Percentiles rank a stretch among this genome's conserved stretches.
Conservation (phyloP, 306 rosid genomes). For the Inga oerstediana region DNA sequence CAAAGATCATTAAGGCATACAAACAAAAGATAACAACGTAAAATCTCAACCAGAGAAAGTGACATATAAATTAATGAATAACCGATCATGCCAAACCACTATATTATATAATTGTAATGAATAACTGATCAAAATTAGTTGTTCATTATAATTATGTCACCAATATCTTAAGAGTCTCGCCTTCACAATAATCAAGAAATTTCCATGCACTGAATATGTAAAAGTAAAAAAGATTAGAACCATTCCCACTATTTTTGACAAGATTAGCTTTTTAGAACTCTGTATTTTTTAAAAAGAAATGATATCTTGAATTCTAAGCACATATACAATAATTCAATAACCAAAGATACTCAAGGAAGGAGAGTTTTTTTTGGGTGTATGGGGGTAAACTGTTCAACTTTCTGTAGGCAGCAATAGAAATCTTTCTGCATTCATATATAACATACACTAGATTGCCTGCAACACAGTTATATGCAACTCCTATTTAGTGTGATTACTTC, state of each 20-base stretch:
- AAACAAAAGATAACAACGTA: too few relatives aligned
- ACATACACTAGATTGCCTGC: constrained; percentile 19
- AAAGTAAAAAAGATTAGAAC: too few relatives aligned
- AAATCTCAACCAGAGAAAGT: too few relatives aligned
- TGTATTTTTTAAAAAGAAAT: too few relatives aligned
- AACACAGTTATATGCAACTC: neutral
- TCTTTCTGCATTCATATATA: neutral
- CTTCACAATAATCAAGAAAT: neutral
- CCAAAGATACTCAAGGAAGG: neutral
- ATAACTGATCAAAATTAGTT: constrained; percentile 6
- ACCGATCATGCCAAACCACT: neutral
- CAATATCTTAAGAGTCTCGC: neutral
- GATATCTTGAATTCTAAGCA: too few relatives aligned
- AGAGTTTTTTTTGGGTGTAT: neutral
- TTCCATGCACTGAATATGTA: neutral
- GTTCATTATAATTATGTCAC: neutral
- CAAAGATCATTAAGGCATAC: too few relatives aligned
- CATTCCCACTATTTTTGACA: too few relatives aligned
- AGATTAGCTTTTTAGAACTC: too few relatives aligned
- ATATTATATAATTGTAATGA: neutral
- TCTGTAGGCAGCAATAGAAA: neutral
- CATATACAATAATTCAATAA: neutral
- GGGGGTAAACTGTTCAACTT: neutral
- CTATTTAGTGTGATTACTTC: neutral
- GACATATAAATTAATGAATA: too few relatives aligned